These are phyloP conservation scores for Eimeria falciformis DNA, from an alignment of 169 alveolate species.

Conservation along the genomic window DNA sequence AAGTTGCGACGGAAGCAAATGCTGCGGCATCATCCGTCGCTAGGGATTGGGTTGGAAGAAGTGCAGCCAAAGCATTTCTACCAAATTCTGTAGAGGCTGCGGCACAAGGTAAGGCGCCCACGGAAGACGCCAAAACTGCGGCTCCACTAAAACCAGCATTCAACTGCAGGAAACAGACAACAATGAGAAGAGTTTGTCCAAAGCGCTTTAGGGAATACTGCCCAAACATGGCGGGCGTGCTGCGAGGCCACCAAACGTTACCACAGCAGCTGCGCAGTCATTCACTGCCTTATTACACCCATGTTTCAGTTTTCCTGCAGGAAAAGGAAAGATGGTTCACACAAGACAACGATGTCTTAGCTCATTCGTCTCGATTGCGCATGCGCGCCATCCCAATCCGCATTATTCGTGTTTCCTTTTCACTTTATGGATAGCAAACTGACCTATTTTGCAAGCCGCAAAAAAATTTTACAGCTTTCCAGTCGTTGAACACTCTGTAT, in stretches of 20 bases:
- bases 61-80: constrained; percentile 3
- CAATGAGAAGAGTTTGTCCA: not conserved
- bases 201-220: not conserved
- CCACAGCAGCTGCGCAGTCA: too few species aligned
- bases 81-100: not conserved
- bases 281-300: too few species aligned
- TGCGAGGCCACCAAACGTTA: constrained; percentile 8
- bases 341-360: too few species aligned
- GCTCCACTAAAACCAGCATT: not conserved
- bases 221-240: not conserved
- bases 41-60: constrained; percentile 43
- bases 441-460: too few species aligned
- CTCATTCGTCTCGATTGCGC: too few species aligned
- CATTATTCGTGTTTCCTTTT: too few species aligned
- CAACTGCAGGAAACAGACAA: not conserved
- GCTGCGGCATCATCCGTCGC: constrained; percentile 64
- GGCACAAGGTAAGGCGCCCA: not conserved
- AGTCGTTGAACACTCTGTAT: too few species aligned
- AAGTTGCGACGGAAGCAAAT: constrained; percentile 46
- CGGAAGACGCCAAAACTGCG: constrained; percentile 1
- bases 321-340: too few species aligned
- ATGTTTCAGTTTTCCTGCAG: too few species aligned
- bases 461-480: too few species aligned
- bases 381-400: too few species aligned
- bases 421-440: too few species aligned